Base-by-base conservation (phyloP, 2,329 filamentous ascomycete genomes). In the Pseudocercospora cruenta region DNA sequence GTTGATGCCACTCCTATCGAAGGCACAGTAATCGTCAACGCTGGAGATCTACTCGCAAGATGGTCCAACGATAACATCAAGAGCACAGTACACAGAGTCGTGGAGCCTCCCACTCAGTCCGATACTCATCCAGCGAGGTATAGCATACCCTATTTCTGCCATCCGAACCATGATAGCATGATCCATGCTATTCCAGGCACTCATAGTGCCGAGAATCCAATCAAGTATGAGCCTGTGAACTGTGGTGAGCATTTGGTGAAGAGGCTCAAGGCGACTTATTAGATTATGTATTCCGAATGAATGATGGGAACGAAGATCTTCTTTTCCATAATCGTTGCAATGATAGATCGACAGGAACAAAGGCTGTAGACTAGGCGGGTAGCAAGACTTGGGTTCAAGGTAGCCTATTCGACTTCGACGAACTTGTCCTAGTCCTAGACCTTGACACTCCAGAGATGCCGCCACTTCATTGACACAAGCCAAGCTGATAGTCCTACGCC, bases 71-170 rank as follows among this genome's bases (percentile, higher is more conserved):
- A 96, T 74, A 91, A 87, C 3, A 96, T 97, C 80, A 93, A 91
- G 81, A 94, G 91, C 75, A 97, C 94, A 2, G 87, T 93, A 65
- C 94, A 97, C 78, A 88, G 93, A 8, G 94, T 97, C 0, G 91
- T 97, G 3, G 91, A 97, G 80, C 94, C 94, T 1, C 91, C 91
- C 0, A 70, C 73, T 16, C 76, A 79, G 0, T 82, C 83, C 9
- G 84, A 83, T 2, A 84, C 84, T 14, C 90, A 95, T 77, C 92
- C 93, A 0, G 84, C 92, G 0, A 47, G 82, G 43, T 97, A 97
- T 75, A 94, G 91, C 73, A 90, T 97, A 74, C 94, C 93, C 72
- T 97, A 95, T 80, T 96, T 96, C 77, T 96, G 92, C 82, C 94
- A 95, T 72, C 92, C 93, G 4, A 93, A 96, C 75, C 90, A 88